phyloP scores from a whole-genome alignment of 2,329 filamentous ascomycete genomes.

The Venturia nashicola region DNA sequence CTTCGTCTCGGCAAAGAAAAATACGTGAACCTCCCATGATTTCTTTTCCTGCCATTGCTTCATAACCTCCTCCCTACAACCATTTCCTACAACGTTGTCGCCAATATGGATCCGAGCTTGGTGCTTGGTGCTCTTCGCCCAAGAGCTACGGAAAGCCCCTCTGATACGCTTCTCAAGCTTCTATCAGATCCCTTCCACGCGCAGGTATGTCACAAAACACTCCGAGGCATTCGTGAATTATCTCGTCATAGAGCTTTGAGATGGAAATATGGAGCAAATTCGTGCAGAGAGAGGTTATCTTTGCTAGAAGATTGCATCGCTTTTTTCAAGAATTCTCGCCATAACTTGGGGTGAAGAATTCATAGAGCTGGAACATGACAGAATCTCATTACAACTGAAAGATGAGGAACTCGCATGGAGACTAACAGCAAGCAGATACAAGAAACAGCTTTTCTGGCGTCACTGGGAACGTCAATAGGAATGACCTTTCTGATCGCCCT shows the following conservation, averaged over 20 bases:
- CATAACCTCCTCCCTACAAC: not conserved
- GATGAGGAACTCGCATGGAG: not conserved
- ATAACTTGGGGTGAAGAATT: not conserved
- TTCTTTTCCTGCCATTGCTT: not conserved
- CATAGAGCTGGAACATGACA: not conserved
- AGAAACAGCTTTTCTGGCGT: constrained; percentile 58
- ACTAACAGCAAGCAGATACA: constrained; percentile 31
- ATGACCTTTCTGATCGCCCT: constrained; percentile 63
- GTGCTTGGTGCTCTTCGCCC: constrained; percentile 1
- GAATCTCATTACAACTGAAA: not conserved
- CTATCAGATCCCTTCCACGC: constrained; percentile 10
- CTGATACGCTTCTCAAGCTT: constrained; percentile 10
- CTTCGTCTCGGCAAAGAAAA: not conserved
- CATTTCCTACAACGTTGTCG: not conserved
- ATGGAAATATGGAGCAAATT: not conserved
- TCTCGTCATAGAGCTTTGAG: not conserved
- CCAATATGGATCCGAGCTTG: constrained; percentile 7
- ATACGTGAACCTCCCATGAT: not conserved
- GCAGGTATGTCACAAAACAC: constrained; percentile 13
- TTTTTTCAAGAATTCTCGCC: not conserved
- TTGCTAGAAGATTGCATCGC: not conserved
- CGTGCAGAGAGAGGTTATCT: not conserved
- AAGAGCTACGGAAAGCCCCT: not conserved
- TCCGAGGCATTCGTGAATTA: not conserved
- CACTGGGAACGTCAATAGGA: constrained; percentile 67